Conservation (phyloP, 345 rosid genomes). For the Dovyalis caffra region DNA sequence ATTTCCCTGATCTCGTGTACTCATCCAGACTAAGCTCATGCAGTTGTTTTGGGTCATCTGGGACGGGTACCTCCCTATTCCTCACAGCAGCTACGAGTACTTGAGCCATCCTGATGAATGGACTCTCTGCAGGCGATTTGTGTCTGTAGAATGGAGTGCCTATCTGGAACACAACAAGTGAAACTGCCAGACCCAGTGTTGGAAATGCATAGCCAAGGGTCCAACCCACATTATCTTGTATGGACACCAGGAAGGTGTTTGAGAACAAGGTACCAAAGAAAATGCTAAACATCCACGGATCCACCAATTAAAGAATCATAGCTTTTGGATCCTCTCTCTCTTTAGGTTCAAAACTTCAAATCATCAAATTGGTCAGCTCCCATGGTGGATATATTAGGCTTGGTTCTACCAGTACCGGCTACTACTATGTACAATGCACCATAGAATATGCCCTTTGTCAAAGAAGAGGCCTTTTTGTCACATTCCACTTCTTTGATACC, state of each 20-base stretch:
- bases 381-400: constrained; percentile 64
- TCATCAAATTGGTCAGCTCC: constrained; percentile 71
- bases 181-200: constrained; percentile 45
- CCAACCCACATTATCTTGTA: constrained; percentile 63
- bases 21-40: constrained; percentile 44
- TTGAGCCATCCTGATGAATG: constrained; percentile 42
- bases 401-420: constrained; percentile 53
- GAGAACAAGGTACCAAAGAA: constrained; percentile 60
- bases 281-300: constrained; percentile 58
- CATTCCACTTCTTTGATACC: constrained; percentile 35
- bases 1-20: constrained; percentile 26
- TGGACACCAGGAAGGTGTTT: constrained; percentile 48
- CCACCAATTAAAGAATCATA: constrained; percentile 77
- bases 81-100: constrained; percentile 49
- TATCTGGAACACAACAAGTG: constrained; percentile 33
- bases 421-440: constrained; percentile 47
- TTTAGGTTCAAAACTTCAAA: constrained; percentile 46
- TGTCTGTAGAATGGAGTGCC: constrained; percentile 45
- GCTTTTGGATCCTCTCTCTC: constrained; percentile 63
- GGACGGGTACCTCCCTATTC: constrained; percentile 36
- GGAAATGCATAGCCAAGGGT: constrained; percentile 59
- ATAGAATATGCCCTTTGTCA: constrained; percentile 45
- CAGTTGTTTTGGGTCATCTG: constrained; percentile 41
- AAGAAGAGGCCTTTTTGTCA: constrained; percentile 24
- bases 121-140: constrained; percentile 52